Evolutionary conservation across 2,329 filamentous ascomycete species (phyloP), one percentile per base, ranked within the genome.

Genomic region (Diaporthe helianthi): DNA sequence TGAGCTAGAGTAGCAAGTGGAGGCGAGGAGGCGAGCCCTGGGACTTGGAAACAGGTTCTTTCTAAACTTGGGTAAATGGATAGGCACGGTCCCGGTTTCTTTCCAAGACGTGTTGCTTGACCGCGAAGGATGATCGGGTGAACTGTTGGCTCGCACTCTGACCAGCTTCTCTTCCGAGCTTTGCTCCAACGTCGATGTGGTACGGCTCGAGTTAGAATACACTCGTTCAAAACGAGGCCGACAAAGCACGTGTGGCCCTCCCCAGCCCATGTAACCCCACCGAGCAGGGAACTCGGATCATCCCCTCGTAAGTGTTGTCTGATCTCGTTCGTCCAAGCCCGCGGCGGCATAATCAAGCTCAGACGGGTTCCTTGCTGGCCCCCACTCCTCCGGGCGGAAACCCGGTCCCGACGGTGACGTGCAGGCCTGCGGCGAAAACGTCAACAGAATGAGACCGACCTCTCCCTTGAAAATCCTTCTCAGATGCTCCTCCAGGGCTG

Each of bases 351-450:
- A 13, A 33, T 61, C 46, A 63, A 49, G 29, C 58, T 63, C 58
- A 7, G 8, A 46, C 33, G 15, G 44, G 26, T 19, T 10, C 29
- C 58, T 44, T 49, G 41, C 44, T 36, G 44, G 44, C 58, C 36
- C n/a, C 36, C 36, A 17, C 36, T 17, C 58, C 44, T 63, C 44
- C 58, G 44, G 15, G 44, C 58, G 44, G 58, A 36, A 63, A 36
- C 58, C 58, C 58, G 58, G 58, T 63, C 58, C 58, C 58, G 58
- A 44, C 29, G 58, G 44, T 63, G 58, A 49, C 58, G 58, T 63
- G 58, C 58, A 63, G 58, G 58, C 19, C 36, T 38, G 36, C 36
- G 36, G 26, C 58, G 49, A 29, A 63, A 33, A 41, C 44, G n/a
- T 36, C 44, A 24, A 26, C 12, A 49, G 29, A 31, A 49, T 15